Base-by-base conservation (phyloP, 306 rosid genomes). In the Quercus engelmannii region DNA sequence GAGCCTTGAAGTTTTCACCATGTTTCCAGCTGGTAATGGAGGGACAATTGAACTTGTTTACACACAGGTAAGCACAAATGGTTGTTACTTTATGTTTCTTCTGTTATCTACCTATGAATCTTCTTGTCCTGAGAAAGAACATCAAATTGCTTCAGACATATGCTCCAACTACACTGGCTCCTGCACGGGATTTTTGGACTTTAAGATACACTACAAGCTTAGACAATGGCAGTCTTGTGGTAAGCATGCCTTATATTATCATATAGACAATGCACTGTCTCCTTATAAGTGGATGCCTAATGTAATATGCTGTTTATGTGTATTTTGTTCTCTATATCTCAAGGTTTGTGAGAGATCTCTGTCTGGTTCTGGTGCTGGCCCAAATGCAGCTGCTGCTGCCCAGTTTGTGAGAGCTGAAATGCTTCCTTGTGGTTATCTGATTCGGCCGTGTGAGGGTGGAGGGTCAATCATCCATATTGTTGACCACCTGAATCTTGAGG, bases 161-260 rank as follows among this genome's bases (percentile, higher is more conserved):
- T 82, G 99, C 99, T 85, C 99, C 98, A 69, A 91, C 97, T 0
- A 93, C 96, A 5, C 86, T 93, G 86, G 99, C 98, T 88, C 93
- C 97, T 80, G 99, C 99, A 73, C 91, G 97, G 76, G 99, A 96
- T 89, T 90, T 96, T 80, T 96, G 99, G 99, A 96, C 99, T 65
- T 85, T 96, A 21, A 90, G 99, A 93, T 96, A 93, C 89, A 96
- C 97, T 30, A 89, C 91, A 52, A 91, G 25, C 41, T 75, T 96
- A 86, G 99, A 96, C 19, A 91, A 93, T 26, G 98, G 97, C 70
- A 96, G 98, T 88, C 90, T 96, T 83, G 97, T 90, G 93, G 99
- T 94, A 81, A 79, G 93, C 63, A 55, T 69, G 73, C 51, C 63
- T 74, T 41, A n/a, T 77, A 5, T 52, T 58, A 10, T 76, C 31